Evolutionary conservation across 192 early-diverging fungal species (phyloP), one percentile per base, ranked within the genome.

Genomic region (Jimgerdemannia lactiflua): DNA sequence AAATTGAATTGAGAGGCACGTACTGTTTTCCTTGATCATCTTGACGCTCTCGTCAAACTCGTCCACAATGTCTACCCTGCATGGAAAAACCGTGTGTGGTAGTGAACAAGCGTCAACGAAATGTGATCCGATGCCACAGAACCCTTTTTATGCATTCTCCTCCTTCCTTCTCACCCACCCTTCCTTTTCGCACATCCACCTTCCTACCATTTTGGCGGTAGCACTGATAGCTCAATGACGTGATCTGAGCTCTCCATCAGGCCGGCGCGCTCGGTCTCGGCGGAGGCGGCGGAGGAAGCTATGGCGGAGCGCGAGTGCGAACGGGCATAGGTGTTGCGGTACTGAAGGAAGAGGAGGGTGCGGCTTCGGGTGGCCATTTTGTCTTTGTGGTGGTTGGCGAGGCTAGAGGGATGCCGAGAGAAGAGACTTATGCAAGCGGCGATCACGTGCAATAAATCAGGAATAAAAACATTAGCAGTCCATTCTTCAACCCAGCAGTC

Each of bases 281-380:
- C 75, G 43, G 82, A 82, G 8, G 70, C 71, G 4, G 71, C 70
- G 7, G 71, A 41, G 39, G 78, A 80, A 66, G 76, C 70, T 75
- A 78, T 81, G 70, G 74, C 82, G 77, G 78, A 84, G 71, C 81
- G 86, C 75, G 82, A 82, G 64, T 70, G 75, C 77, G 93, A 86
- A 63, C 93, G 74, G 29, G 86, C 89, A 78, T 94, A 95, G 9
- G 95, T 92, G 76, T 97, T 96, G 70, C 97, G 89, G 85, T 94
- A 97, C 85, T 99, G 95, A 67, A 96, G 80, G 82, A 97, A 99
- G 18, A 99, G 86, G 65, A 96, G 87, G 42, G 95, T 97, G 77
- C 96, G 92, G 78, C 89, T 93, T 71, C 97, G 89, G 11, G 96
- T 94, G 4, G 97, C 94, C 93, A 94, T 94, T 29, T 6, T 42